Evolutionary conservation across 2,329 filamentous ascomycete species (phyloP).

Genomic region (Thielaviopsis ethacetica): DNA sequence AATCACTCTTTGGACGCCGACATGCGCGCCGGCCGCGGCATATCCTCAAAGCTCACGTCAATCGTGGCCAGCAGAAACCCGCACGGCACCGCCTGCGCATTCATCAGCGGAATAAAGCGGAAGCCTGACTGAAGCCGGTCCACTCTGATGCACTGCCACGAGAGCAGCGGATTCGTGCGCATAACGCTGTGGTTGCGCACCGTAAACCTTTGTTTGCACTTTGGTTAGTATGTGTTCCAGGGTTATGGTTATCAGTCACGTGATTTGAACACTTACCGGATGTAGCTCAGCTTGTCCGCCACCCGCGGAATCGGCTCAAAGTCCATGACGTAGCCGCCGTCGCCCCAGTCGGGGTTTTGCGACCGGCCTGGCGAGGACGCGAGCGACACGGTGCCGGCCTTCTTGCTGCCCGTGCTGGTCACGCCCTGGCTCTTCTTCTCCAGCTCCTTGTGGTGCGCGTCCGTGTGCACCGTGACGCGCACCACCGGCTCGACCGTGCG

Average conservation of each 20-base stretch:
- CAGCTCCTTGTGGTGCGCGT: conserved; percentile 32
- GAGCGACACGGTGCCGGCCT: conserved; percentile 42
- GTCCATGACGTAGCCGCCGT: conserved; percentile 32
- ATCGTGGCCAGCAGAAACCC: conserved; percentile 36
- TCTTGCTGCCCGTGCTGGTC: conserved; percentile 20
- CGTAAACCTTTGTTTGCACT: conserved; percentile 31
- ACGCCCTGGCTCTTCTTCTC: conserved; percentile 14
- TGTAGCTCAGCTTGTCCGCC: conserved; percentile 54
- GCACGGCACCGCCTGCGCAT: conserved; percentile 28
- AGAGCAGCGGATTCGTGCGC: conserved; percentile 23
- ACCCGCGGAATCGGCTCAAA: conserved; percentile 44
- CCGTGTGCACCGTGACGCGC: conserved; percentile 67
- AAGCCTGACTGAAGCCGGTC: conserved; percentile 40
- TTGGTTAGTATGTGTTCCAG: neutral
- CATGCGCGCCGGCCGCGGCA: neutral
- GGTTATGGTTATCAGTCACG: no score
- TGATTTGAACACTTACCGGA: conserved; percentile 43
- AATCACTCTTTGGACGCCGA: neutral
- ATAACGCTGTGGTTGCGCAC: conserved; percentile 32
- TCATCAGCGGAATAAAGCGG: conserved; percentile 34
- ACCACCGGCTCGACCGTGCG: conserved; percentile 42
- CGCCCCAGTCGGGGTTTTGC: conserved; percentile 47
- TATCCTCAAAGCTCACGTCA: conserved; percentile 26
- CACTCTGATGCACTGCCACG: conserved; percentile 43
- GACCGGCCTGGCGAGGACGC: conserved; percentile 39